These are phyloP conservation scores for Vishniacozyma victoriae DNA, from an alignment of 768 basidiomycete genomes.

Conservation along the genomic window DNA sequence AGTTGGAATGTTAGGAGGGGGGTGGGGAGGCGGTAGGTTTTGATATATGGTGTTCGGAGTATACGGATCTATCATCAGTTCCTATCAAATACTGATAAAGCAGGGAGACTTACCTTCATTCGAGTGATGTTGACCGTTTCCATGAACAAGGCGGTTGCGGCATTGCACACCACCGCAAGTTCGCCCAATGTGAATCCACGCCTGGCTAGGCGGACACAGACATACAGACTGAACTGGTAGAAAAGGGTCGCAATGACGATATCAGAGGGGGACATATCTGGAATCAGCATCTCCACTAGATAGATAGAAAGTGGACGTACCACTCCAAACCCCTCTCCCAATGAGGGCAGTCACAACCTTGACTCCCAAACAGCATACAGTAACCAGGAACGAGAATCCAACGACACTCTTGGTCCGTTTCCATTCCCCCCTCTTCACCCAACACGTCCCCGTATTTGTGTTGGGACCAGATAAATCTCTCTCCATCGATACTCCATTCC, in stretches of 20 bases:
- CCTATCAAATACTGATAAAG: not conserved
- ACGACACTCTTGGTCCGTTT: conserved; percentile 35
- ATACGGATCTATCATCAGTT: conserved; percentile 63
- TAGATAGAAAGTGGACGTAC: conserved; percentile 23
- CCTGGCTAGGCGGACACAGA: conserved; percentile 80
- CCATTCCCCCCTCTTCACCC: conserved; percentile 41
- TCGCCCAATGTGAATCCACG: conserved; percentile 95
- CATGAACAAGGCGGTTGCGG: conserved; percentile 76
- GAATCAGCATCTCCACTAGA: not conserved
- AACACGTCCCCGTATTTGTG: conserved; percentile 18
- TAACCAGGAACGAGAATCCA: conserved; percentile 42
- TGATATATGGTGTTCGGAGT: conserved; percentile 70
- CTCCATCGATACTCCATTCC: conserved; percentile 8
- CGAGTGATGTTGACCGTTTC: conserved; percentile 80
- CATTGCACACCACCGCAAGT: conserved; percentile 78
- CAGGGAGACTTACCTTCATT: conserved; percentile 58
- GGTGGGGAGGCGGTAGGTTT: conserved; percentile 86
- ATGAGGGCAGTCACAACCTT: conserved; percentile 38
- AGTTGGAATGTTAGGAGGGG: conserved; percentile 87
- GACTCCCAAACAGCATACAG: conserved; percentile 34
- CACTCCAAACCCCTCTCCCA: conserved; percentile 35
- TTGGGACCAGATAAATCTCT: conserved; percentile 22
- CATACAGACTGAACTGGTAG: conserved; percentile 86
- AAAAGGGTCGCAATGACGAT: conserved; percentile 66
- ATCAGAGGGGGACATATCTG: conserved; percentile 76